Evolutionary conservation across 1,284 basidiomycete genomes (phyloP).

Genomic region (Hortiboletus rubellus): DNA sequence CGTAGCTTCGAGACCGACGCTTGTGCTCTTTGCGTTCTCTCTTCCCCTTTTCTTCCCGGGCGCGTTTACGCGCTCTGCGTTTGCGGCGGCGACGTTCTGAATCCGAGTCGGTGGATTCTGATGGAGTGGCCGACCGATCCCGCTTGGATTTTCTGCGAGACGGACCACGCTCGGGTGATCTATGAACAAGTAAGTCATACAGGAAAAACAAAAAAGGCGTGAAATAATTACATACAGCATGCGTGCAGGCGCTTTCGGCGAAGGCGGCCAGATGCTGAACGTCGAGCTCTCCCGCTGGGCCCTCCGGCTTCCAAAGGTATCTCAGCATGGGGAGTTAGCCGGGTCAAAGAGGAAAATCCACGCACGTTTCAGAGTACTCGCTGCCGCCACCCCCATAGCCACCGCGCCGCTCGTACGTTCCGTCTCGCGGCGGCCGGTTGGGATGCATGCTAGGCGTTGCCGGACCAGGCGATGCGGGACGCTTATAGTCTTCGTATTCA

Average conservation of each 20-base stretch:
- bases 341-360: not conserved
- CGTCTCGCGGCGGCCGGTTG: constrained; percentile 22
- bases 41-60: constrained; percentile 50
- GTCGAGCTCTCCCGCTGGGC: constrained; percentile 65
- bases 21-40: constrained; percentile 40
- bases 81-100: constrained; percentile 59
- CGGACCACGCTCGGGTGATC: constrained; percentile 51
- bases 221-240: constrained; percentile 49
- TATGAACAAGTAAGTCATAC: constrained; percentile 26
- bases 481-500: constrained; percentile 36
- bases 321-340: not conserved
- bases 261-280: constrained; percentile 81
- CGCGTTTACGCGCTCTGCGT: constrained; percentile 60
- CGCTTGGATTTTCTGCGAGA: constrained; percentile 65
- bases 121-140: constrained; percentile 48
- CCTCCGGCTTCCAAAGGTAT: constrained; percentile 58
- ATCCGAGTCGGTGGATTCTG: constrained; percentile 59
- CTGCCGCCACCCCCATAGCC: constrained; percentile 26
- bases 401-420: constrained; percentile 25
- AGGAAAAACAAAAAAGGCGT: not conserved
- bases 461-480: constrained; percentile 16
- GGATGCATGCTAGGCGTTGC: constrained; percentile 44
- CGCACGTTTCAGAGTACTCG: constrained; percentile 44
- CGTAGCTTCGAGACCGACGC: constrained; percentile 40
- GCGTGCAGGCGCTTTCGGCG: constrained; percentile 68